A percentile compares a stretch with the other conserved stretches of the same genome.
Evolutionary conservation across 345 rosid species (phyloP).

Genomic region (Anacardium occidentale): DNA sequence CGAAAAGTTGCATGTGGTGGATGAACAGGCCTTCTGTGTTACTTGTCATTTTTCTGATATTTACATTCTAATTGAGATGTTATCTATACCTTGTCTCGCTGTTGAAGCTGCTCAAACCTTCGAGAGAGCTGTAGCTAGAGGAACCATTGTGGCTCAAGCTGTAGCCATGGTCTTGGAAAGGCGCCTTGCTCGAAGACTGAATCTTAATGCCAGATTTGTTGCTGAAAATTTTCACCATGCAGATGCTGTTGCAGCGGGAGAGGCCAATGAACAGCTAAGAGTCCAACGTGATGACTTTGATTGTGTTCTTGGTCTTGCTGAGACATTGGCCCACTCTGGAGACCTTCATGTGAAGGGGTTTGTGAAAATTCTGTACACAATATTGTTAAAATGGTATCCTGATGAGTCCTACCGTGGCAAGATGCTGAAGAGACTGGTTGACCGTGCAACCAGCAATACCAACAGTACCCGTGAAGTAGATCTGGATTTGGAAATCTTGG

Average conservation of each 20-base stretch:
- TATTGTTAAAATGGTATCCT: slow-evolving; percentile 80
- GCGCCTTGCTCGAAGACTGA: slow-evolving; percentile 57
- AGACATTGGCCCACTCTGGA: slow-evolving; percentile 74
- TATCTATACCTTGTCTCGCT: slow-evolving; percentile 85
- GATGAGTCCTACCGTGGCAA: slow-evolving; percentile 73
- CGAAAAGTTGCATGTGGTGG: slow-evolving; percentile 48
- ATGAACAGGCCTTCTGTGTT: slow-evolving; percentile 50
- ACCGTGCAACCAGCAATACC: slow-evolving; percentile 67
- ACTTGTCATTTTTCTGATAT: slow-evolving; percentile 75
- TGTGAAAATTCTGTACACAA: slow-evolving; percentile 78
- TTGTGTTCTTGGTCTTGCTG: slow-evolving; percentile 84
- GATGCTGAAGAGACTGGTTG: slow-evolving; percentile 87
- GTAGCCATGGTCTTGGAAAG: slow-evolving; percentile 87
- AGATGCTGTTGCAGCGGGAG: slow-evolving; percentile 65
- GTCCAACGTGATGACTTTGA: slow-evolving; percentile 69
- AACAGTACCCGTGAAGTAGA: slow-evolving; percentile 63
- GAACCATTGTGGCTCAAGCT: slow-evolving; percentile 72
- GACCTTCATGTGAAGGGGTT: slow-evolving; percentile 74
- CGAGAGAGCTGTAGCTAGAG: slow-evolving; percentile 87
- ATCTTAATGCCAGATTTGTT: slow-evolving; percentile 47
- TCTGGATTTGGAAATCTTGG: slow-evolving; percentile 79
- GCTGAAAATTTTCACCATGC: slow-evolving; percentile 48
- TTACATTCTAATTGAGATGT: slow-evolving; percentile 82
- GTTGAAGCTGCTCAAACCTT: slow-evolving; percentile 87
- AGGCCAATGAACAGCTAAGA: slow-evolving; percentile 57